These are phyloP conservation scores for Chytridium lagenaria DNA, from an alignment of 371 early-diverging fungal species.

Conservation along the genomic window DNA sequence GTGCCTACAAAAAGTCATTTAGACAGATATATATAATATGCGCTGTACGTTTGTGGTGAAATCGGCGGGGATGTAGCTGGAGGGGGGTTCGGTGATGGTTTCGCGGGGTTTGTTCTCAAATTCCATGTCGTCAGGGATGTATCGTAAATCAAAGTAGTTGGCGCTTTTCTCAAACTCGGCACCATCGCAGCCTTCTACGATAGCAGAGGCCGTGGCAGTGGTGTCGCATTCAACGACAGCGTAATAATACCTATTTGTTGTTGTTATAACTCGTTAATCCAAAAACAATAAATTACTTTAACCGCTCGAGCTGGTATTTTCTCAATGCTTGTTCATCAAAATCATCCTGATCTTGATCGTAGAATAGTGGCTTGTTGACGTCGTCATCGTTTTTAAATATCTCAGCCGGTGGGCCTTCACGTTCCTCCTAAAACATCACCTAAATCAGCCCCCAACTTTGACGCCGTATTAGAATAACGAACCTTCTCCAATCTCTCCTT, in stretches of 20 bases:
- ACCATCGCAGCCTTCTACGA: slow-evolving; percentile 89
- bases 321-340: slow-evolving; percentile 86
- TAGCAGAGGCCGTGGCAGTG: slow-evolving; percentile 80
- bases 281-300: slow-evolving; percentile 57
- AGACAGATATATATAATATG: neutral
- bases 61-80: slow-evolving; percentile 76
- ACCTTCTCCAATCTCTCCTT: slow-evolving; percentile 77
- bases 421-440: slow-evolving; percentile 31
- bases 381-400: slow-evolving; percentile 35
- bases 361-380: slow-evolving; percentile 31
- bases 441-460: neutral
- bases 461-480: neutral
- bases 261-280: no score
- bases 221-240: slow-evolving; percentile 93
- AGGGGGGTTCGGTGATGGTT: slow-evolving; percentile 73
- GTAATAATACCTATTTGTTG: slow-evolving; percentile 78
- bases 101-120: slow-evolving; percentile 82
- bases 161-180: slow-evolving; percentile 93
- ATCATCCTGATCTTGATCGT: slow-evolving; percentile 61
- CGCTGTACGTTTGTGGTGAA: slow-evolving; percentile 81
- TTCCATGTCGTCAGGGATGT: slow-evolving; percentile 90
- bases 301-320: slow-evolving; percentile 91
- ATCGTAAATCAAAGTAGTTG: slow-evolving; percentile 96
- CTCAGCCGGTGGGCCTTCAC: slow-evolving; percentile 57
- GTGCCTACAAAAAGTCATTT: slow-evolving; percentile 59